A percentile compares a stretch with the other conserved stretches of the same genome.
phyloP scores from a whole-genome alignment of 2,329 filamentous ascomycete species.

The Diaporthe sp. region DNA sequence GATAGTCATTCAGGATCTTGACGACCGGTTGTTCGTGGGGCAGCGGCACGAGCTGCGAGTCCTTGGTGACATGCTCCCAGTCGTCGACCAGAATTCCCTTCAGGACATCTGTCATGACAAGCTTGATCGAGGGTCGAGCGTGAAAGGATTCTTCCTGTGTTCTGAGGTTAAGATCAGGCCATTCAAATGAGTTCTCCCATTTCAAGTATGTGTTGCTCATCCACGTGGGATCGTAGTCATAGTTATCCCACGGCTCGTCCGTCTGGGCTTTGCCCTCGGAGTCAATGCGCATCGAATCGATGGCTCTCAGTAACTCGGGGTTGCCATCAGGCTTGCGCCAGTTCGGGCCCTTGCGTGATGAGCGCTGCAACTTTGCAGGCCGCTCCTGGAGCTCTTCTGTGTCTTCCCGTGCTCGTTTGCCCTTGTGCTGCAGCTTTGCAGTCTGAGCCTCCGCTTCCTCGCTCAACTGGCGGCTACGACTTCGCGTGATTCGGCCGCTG shows the following conservation, averaged over 20 bases:
- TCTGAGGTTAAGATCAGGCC: not conserved
- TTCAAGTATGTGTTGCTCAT: not conserved
- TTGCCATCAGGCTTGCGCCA: constrained; percentile 4
- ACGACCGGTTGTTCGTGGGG: constrained; percentile 81
- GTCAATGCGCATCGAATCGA: not conserved
- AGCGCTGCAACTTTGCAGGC: constrained; percentile 27
- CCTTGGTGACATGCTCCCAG: constrained; percentile 99
- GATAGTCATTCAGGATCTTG: constrained; percentile 84
- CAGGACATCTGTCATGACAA: constrained; percentile 87
- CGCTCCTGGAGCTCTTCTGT: not conserved
- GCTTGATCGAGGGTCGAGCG: constrained; percentile 83
- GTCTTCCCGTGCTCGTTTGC: constrained; percentile 21
- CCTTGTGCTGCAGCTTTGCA: constrained; percentile 18
- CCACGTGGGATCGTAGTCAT: not conserved
- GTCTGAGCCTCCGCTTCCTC: constrained; percentile 4
- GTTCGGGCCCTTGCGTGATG: not conserved
- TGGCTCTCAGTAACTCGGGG: not conserved
- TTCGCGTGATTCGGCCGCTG: not conserved
- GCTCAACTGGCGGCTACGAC: not conserved
- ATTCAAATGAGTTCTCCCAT: not conserved
- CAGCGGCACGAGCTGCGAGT: constrained; percentile 86
- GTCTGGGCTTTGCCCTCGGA: not conserved
- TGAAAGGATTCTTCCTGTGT: constrained; percentile 88
- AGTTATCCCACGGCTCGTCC: not conserved
- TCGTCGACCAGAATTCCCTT: constrained; percentile 96